Evolutionary conservation across 164 flowering plant species (phyloP), one percentile per base, ranked within the genome.

Genomic region (Macadamia tetraphylla): DNA sequence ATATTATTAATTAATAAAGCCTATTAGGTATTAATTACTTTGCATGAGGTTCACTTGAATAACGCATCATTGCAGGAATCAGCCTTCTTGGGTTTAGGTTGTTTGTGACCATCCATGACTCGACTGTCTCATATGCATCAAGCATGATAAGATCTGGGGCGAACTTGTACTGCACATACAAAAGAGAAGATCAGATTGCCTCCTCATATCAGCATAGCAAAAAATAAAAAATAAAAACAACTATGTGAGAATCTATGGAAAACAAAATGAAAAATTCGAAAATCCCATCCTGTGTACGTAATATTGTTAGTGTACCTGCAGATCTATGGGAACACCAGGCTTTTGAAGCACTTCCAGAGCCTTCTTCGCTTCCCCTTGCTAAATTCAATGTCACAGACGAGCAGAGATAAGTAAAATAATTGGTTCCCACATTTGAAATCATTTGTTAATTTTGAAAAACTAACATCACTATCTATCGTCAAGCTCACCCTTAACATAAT

Each of bases 51-150:
- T 95, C 98, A 80, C 91, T 92, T 75, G 96, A 89, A 82, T 95
- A 92, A 67, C 97, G 93, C 99, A 95, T 92, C 99, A 95, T 92
- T 73, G 99, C 99, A 67, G 99, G 98, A 80, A 95, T 95, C 74
- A 95, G 78, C 77, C 88, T 87, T 79, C 99, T 90, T 30, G 98
- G 97, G 69, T 92, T 87, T 69, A 95, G 81, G 71, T 89, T 81
- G 71, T 82, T 89, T 57, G 83, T 89, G 71, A 76, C 67, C 94
- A 95, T 90, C 99, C 99, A 95, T 65, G 96, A 83, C 74, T 95
- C 98, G 43, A 95, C 99, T 69, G 99, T 91, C 81, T 92, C 99
- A 76, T 95, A 95, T 61, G 99, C 98, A 83, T 95, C 99, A 79
- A 95, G 98, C 88, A 88, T 85, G 64, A 95, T 91, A 63, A 95